phyloP scores from a whole-genome alignment of 208 protist species.

The Crithidia sp. region DNA sequence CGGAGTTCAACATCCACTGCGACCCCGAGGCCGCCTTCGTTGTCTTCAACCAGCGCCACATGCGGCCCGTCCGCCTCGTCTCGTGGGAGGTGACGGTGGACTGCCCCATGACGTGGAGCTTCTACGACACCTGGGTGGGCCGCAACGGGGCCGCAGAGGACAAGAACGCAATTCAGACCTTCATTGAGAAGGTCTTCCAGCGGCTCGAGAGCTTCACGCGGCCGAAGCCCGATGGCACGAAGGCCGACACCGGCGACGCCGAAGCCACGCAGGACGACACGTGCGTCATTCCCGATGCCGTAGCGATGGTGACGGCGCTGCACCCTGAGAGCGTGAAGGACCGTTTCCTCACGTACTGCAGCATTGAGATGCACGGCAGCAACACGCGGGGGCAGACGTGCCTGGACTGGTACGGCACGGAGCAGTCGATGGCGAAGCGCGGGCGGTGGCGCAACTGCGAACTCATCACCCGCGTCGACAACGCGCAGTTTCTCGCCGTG shows the following conservation, averaged over 20 bases:
- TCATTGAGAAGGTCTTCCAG: slow-evolving; percentile 79
- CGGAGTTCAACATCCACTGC: slow-evolving; percentile 89
- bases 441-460: slow-evolving; percentile 81
- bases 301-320: slow-evolving; percentile 69
- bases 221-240: slow-evolving; percentile 61
- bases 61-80: slow-evolving; percentile 65
- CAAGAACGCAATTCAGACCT: slow-evolving; percentile 65
- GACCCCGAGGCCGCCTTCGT: slow-evolving; percentile 87
- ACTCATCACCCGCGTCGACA: slow-evolving; percentile 52
- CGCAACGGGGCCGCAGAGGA: slow-evolving; percentile 10
- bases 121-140: slow-evolving; percentile 75
- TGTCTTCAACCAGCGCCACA: slow-evolving; percentile 65
- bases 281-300: slow-evolving; percentile 83
- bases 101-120: slow-evolving; percentile 78
- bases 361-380: slow-evolving; percentile 70
- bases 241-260: slow-evolving; percentile 72
- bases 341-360: slow-evolving; percentile 69
- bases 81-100: slow-evolving; percentile 83
- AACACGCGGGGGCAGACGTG: slow-evolving; percentile 77
- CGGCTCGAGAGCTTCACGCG: slow-evolving; percentile 77
- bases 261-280: slow-evolving; percentile 81
- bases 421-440: slow-evolving; percentile 85
- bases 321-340: slow-evolving; percentile 62
- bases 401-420: slow-evolving; percentile 88
- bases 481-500: slow-evolving; percentile 42